Evolutionary conservation across 768 basidiomycete species (phyloP), one percentile per base, ranked within the genome.

Genomic region (Kwoniella dendrophila): DNA sequence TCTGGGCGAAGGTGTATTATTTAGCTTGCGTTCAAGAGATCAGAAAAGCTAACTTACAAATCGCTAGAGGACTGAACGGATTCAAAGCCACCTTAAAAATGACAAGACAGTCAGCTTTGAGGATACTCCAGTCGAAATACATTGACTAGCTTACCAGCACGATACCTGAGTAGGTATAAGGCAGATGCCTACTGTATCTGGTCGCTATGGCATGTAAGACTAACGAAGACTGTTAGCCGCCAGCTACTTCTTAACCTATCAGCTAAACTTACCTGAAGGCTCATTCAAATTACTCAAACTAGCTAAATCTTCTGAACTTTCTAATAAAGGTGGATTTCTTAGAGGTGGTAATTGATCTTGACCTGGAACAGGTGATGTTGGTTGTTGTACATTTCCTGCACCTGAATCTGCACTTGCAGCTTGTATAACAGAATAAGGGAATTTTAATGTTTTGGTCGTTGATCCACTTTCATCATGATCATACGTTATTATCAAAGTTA

Each of bases 111-210:
- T 61, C 36, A 59, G 52, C 22, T 51, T 18, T 27, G 47, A 53
- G 7, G 10, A 30, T 12, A 3, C 32, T n/a, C 14, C 40, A 10
- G 2, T 18, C 6, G 4, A 1, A 47, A 30, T 2, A 20, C 26
- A 20, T 7, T 20, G 22, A 22, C 34, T 12, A 8, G 56, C 71
- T 53, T 24, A 71, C 75, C 68, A 99, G 86, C 64, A 98, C 95
- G 69, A 98, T 99, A 70, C 96, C 96, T 66, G 91, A 94, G 82
- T 98, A 99, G 32, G 96, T 98, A 76, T 98, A 99, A 72, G 98
- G 98, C 77, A 90, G 91, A 79, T 95, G 95, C 69, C 93, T 90
- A 33, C 88, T 90, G 82, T 99, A 99, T 71, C 95, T 90, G 80
- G 94, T 94, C 36, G 90, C 87, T 71, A 99, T 97, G 45, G 95